Conservation (phyloP, 176 grass and related monocot genomes). For the Musa schizocarpa region DNA sequence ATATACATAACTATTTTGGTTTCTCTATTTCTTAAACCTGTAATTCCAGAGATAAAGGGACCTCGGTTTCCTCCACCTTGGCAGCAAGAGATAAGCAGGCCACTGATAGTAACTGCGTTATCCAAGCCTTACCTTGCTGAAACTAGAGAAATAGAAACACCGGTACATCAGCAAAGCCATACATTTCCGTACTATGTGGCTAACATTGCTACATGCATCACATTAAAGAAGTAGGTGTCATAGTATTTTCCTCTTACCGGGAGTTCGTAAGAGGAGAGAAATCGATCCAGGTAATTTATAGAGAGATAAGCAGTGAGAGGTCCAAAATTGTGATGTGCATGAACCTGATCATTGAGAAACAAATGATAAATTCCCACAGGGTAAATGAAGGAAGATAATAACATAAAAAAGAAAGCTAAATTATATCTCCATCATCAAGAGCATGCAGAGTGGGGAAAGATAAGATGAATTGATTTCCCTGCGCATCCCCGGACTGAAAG, state of each 20-base stretch:
- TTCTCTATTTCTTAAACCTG: constrained; percentile 33
- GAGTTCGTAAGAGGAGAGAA: constrained; percentile 49
- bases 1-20: too few relatives aligned
- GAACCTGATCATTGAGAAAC: constrained; percentile 51
- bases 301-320: constrained; percentile 56
- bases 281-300: constrained; percentile 85
- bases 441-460: neutral
- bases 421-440: neutral
- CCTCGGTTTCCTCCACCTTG: constrained; percentile 71
- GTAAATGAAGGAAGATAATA: neutral
- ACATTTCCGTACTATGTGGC: neutral
- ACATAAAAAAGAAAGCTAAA: neutral
- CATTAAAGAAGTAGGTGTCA: neutral
- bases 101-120: constrained; percentile 57
- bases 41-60: constrained; percentile 49
- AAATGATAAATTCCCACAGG: neutral
- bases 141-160: constrained; percentile 7
- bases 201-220: neutral
- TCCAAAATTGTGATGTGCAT: constrained; percentile 72
- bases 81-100: constrained; percentile 63
- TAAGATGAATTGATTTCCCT: too few relatives aligned
- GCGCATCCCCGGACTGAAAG: neutral
- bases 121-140: constrained; percentile 49
- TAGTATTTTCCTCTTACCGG: constrained; percentile 34
- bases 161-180: too few relatives aligned